phyloP scores from a whole-genome alignment of 805 yeast genomes.

The Geotrichum ghanense region DNA sequence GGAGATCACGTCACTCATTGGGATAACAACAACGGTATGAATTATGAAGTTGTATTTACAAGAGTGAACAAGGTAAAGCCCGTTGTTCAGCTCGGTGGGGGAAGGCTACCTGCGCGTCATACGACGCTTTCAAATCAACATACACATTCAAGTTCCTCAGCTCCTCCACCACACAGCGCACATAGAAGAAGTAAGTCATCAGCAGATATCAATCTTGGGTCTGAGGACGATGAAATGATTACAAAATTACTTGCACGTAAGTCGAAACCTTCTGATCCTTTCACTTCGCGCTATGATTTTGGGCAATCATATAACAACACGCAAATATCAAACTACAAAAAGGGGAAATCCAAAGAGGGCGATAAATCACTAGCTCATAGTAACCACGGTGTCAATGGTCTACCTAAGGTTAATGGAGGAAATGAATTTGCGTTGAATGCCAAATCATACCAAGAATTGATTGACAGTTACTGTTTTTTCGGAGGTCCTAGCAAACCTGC shows the following conservation, averaged over 20 bases:
- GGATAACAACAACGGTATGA: conserved; percentile 60
- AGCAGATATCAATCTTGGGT: neutral
- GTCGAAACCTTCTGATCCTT: neutral
- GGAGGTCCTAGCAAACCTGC: conserved; percentile 1
- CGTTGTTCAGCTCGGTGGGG: neutral
- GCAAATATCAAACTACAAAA: conserved; percentile 1
- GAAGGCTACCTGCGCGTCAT: conserved; percentile 1
- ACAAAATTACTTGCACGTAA: neutral
- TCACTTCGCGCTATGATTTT: neutral
- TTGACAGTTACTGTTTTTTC: conserved; percentile 31
- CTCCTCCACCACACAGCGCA: neutral
- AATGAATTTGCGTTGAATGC: conserved; percentile 24
- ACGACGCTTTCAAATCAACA: neutral
- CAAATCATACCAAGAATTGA: conserved; percentile 26
- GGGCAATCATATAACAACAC: neutral
- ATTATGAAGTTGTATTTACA: conserved; percentile 44
- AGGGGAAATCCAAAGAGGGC: conserved; percentile 4
- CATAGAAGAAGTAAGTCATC: conserved; percentile 1
- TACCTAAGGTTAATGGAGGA: neutral
- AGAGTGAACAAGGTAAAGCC: conserved; percentile 10
- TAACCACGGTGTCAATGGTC: neutral
- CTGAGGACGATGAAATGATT: neutral
- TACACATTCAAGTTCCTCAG: neutral
- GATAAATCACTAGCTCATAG: neutral
- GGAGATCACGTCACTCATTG: conserved; percentile 42